These are phyloP conservation scores for Acanthamoeba sp. DNA, from an alignment of 208 protist genomes.

Conservation along the genomic window DNA sequence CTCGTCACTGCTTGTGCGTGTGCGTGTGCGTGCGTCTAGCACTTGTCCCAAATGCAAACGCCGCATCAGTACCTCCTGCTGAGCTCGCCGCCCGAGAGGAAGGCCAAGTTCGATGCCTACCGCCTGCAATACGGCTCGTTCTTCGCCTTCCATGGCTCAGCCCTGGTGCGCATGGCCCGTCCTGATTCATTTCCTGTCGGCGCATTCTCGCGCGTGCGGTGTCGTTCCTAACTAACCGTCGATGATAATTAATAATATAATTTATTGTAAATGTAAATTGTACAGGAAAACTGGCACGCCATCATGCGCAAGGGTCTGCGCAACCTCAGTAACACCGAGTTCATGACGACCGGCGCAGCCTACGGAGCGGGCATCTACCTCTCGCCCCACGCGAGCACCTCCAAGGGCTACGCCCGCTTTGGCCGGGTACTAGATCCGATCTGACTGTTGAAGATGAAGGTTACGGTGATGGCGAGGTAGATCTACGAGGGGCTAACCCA, in stretches of 20 bases:
- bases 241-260: too few relatives aligned
- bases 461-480: too few relatives aligned
- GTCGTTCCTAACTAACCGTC: too few relatives aligned
- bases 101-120: constrained; percentile 79
- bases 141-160: constrained; percentile 86
- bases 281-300: constrained; percentile 85
- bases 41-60: constrained; percentile 80
- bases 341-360: constrained; percentile 84
- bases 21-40: not conserved
- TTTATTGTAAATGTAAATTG: too few relatives aligned
- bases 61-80: constrained; percentile 85
- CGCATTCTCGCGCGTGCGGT: constrained; percentile 61
- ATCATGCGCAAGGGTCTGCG: constrained; percentile 82
- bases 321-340: constrained; percentile 79
- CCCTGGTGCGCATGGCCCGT: constrained; percentile 66
- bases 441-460: too few relatives aligned
- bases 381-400: constrained; percentile 73
- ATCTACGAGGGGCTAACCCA: too few relatives aligned
- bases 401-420: constrained; percentile 56
- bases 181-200: constrained; percentile 69
- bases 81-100: constrained; percentile 78
- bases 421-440: not conserved
- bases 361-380: constrained; percentile 86
- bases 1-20: not conserved
- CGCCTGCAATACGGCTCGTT: constrained; percentile 82